These are phyloP conservation scores for Passalora sequoiae DNA, from an alignment of 2,329 filamentous ascomycete species.

Conservation along the genomic window DNA sequence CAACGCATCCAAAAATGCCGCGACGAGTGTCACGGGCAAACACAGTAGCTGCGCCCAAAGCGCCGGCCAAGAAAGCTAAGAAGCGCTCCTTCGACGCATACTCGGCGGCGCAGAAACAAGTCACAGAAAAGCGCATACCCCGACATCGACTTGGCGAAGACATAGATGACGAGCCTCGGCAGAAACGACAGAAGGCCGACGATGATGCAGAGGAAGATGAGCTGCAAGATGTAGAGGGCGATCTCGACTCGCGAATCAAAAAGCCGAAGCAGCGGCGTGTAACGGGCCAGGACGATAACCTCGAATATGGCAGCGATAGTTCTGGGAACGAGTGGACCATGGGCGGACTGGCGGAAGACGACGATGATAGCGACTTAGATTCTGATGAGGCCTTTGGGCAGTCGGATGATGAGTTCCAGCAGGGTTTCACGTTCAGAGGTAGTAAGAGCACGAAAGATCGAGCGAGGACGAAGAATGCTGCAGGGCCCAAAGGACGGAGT, in stretches of 20 bases:
- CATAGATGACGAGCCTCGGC: constrained; percentile 41
- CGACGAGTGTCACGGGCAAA: constrained; percentile 39
- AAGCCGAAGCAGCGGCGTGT: constrained; percentile 26
- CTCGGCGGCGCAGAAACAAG: constrained; percentile 55
- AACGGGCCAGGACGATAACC: constrained; percentile 38
- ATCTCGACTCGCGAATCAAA: constrained; percentile 31
- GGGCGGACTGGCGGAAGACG: constrained; percentile 59
- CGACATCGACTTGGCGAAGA: constrained; percentile 55
- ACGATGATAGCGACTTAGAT: constrained; percentile 65
- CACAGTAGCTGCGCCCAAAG: constrained; percentile 29
- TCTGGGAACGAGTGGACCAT: constrained; percentile 82
- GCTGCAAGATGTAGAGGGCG: constrained; percentile 36
- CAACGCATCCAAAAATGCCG: constrained; percentile 38
- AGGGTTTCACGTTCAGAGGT: constrained; percentile 66
- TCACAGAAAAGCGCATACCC: constrained; percentile 52
- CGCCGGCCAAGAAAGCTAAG: constrained; percentile 40
- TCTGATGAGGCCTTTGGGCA: constrained; percentile 81
- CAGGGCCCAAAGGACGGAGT: constrained; percentile 35
- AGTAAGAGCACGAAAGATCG: constrained; percentile 50
- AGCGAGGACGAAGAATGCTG: constrained; percentile 39
- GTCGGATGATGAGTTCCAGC: constrained; percentile 80
- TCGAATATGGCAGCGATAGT: constrained; percentile 74
- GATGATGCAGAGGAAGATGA: constrained; percentile 48
- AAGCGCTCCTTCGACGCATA: constrained; percentile 59
- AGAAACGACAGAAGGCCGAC: constrained; percentile 38